These are phyloP conservation scores for Linderniella brevidens DNA, from an alignment of 257 asterid species.

Conservation along the genomic window DNA sequence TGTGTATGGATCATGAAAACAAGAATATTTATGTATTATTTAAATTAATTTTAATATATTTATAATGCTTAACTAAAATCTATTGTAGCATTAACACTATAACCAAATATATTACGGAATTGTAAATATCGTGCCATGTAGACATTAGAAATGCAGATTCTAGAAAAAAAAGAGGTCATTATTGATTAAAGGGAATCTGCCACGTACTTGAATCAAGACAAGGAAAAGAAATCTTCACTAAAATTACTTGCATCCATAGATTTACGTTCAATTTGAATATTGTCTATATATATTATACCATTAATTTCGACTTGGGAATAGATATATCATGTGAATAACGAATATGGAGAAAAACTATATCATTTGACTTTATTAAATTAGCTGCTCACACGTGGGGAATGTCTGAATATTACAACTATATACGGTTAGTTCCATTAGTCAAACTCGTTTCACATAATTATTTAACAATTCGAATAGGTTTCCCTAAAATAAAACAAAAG, in stretches of 20 bases:
- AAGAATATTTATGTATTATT: too few species aligned
- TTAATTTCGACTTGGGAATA: too few species aligned
- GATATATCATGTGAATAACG: too few species aligned
- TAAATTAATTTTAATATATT: too few species aligned
- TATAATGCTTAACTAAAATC: too few species aligned
- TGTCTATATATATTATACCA: background rate
- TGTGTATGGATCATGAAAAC: too few species aligned
- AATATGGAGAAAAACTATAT: too few species aligned
- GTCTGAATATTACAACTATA: background rate
- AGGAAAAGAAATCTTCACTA: conserved; percentile 30
- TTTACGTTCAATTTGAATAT: too few species aligned
- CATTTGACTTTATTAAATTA: too few species aligned
- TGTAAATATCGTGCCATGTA: background rate
- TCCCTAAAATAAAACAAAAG: background rate
- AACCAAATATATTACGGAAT: background rate
- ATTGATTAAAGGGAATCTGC: conserved; percentile 24
- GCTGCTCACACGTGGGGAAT: background rate
- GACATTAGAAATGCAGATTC: background rate
- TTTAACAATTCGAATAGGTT: background rate
- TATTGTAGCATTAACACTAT: too few species aligned
- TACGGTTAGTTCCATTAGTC: too few species aligned
- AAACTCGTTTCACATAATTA: too few species aligned
- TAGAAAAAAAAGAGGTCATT: background rate
- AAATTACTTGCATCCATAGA: conserved; percentile 21
- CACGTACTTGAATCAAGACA: conserved; percentile 24